phyloP scores from a whole-genome alignment of 192 early-diverging fungal genomes.

The Bifiguratus adelaidae region DNA sequence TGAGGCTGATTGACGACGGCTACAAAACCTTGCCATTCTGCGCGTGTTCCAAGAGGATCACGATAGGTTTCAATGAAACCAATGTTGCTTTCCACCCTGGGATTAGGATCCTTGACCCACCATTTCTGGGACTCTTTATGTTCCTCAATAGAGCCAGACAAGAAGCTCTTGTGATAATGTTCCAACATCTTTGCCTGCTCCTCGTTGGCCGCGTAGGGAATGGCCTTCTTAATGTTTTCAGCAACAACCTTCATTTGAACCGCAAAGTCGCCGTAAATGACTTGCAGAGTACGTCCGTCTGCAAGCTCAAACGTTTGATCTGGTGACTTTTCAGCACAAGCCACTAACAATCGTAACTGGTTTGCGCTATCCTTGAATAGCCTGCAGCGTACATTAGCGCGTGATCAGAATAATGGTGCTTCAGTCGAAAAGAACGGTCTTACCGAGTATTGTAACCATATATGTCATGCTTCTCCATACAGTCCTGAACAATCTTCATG shows the following conservation, averaged over 20 bases:
- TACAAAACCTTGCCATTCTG: slow-evolving; percentile 58
- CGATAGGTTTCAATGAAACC: slow-evolving; percentile 54
- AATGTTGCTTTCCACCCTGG: slow-evolving; percentile 48
- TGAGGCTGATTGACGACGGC: slow-evolving; percentile 50
- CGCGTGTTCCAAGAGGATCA: slow-evolving; percentile 48
- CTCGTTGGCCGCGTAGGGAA: slow-evolving; percentile 38
- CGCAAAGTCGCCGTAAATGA: slow-evolving; percentile 39
- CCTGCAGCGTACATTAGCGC: not conserved
- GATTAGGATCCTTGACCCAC: slow-evolving; percentile 48
- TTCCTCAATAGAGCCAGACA: slow-evolving; percentile 42
- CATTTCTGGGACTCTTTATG: slow-evolving; percentile 41
- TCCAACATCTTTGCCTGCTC: slow-evolving; percentile 39
- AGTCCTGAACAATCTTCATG: slow-evolving; percentile 23
- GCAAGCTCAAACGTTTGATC: slow-evolving; percentile 11
- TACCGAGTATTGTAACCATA: slow-evolving; percentile 17
- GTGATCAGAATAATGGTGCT: not conserved
- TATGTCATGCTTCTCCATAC: slow-evolving; percentile 15
- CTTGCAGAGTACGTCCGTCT: slow-evolving; percentile 20
- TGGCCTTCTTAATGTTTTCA: slow-evolving; percentile 26
- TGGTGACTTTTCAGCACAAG: slow-evolving; percentile 16
- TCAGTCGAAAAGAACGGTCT: not conserved
- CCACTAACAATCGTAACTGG: slow-evolving; percentile 19
- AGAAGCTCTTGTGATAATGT: slow-evolving; percentile 32
- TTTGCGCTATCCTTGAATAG: slow-evolving; percentile 22
- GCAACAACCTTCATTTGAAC: slow-evolving; percentile 22